Evolutionary conservation across 768 basidiomycete genomes (phyloP).

Genomic region (Mrakia gelida): DNA sequence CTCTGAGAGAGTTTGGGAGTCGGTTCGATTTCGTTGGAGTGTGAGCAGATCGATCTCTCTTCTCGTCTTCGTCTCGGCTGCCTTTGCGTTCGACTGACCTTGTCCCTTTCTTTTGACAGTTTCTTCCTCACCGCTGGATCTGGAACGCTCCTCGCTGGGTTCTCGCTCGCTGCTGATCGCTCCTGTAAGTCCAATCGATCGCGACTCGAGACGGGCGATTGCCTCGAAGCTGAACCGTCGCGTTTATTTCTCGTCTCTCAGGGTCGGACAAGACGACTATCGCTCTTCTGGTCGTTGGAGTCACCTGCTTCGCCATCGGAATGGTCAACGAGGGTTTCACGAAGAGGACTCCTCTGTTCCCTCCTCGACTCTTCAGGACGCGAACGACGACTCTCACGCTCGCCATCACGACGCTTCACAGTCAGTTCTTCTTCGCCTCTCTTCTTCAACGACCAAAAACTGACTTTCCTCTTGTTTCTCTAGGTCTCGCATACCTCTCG

Average conservation of each 20-base stretch:
- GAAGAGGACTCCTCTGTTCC: slow-evolving; percentile 45
- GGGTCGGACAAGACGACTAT: slow-evolving; percentile 32
- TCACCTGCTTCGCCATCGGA: slow-evolving; percentile 35
- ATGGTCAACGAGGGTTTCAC: slow-evolving; percentile 37
- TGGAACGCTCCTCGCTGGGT: slow-evolving; percentile 45
- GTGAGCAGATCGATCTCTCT: background rate
- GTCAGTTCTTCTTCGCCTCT: background rate
- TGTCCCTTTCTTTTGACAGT: background rate
- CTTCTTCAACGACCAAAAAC: background rate
- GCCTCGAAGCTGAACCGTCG: background rate
- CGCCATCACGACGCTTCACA: slow-evolving; percentile 31
- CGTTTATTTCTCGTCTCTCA: background rate
- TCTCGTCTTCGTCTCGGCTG: background rate
- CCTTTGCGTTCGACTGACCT: background rate
- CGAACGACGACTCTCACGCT: slow-evolving; percentile 35
- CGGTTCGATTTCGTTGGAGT: slow-evolving; percentile 48
- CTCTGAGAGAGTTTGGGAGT: slow-evolving; percentile 35
- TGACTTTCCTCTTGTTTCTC: background rate
- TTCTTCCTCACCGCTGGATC: slow-evolving; percentile 42
- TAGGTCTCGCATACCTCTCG: slow-evolving; percentile 32
- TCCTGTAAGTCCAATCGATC: slow-evolving; percentile 21
- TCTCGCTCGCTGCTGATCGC: slow-evolving; percentile 33
- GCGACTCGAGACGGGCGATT: background rate
- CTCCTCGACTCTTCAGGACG: slow-evolving; percentile 43
- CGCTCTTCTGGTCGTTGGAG: slow-evolving; percentile 35